These are phyloP conservation scores for Plenodomus lindquistii DNA, from an alignment of 2,329 filamentous ascomycete species.

Conservation along the genomic window DNA sequence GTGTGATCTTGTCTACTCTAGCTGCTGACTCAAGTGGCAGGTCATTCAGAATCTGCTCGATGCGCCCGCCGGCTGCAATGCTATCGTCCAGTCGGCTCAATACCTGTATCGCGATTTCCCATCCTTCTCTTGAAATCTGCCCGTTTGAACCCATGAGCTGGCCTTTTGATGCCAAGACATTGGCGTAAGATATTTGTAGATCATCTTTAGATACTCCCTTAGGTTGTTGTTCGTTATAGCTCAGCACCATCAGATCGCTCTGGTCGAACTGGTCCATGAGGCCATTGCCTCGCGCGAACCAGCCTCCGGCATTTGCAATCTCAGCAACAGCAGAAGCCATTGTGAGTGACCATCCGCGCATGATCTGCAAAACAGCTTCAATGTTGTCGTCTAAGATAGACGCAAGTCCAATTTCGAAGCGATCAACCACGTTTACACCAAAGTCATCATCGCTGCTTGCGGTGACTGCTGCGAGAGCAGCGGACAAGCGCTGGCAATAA, in stretches of 20 bases:
- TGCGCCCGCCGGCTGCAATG: slow-evolving; percentile 70
- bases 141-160: slow-evolving; percentile 42
- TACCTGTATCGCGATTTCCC: slow-evolving; percentile 86
- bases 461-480: slow-evolving; percentile 68
- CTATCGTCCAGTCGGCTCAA: slow-evolving; percentile 79
- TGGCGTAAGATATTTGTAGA: slow-evolving; percentile 75
- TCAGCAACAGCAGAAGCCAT: slow-evolving; percentile 79
- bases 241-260: slow-evolving; percentile 83
- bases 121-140: slow-evolving; percentile 63
- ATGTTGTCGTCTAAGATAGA: slow-evolving; percentile 82
- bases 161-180: slow-evolving; percentile 58
- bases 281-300: slow-evolving; percentile 64
- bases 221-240: slow-evolving; percentile 51
- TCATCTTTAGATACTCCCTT: slow-evolving; percentile 71
- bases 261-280: slow-evolving; percentile 73
- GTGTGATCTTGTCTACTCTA: slow-evolving; percentile 81
- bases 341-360: slow-evolving; percentile 80
- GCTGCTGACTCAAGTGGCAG: slow-evolving; percentile 71
- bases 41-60: slow-evolving; percentile 72
- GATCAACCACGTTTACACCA: slow-evolving; percentile 73
- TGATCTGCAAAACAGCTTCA: slow-evolving; percentile 72
- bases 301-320: slow-evolving; percentile 79
- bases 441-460: slow-evolving; percentile 69
- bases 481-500: slow-evolving; percentile 74
- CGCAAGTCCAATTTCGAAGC: slow-evolving; percentile 79